phyloP scores from a whole-genome alignment of 306 rosid genomes.

The Malus fusca region DNA sequence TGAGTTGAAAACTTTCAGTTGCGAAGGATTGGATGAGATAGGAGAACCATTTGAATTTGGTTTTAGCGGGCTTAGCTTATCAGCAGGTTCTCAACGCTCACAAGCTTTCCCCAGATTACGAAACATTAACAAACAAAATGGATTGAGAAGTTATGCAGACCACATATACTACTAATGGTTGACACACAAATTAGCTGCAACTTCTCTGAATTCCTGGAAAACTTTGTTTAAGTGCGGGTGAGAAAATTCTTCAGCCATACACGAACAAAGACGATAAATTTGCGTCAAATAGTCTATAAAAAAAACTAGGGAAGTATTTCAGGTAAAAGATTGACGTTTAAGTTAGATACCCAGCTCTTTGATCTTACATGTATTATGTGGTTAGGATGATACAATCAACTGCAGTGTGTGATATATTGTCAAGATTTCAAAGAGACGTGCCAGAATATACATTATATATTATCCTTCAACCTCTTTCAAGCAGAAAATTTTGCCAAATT shows the following conservation, averaged over 20 bases:
- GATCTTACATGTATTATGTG: too few relatives aligned
- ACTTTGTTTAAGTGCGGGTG: too few relatives aligned
- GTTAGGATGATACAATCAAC: too few relatives aligned
- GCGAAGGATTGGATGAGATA: too few relatives aligned
- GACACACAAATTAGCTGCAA: too few relatives aligned
- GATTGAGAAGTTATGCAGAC: background rate
- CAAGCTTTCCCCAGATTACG: constrained; percentile 60
- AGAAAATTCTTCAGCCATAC: background rate
- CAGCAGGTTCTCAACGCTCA: constrained; percentile 60
- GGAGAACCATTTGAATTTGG: too few relatives aligned
- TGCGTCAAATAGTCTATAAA: background rate
- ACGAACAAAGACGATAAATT: background rate
- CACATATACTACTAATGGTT: too few relatives aligned
- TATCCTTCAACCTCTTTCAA: background rate
- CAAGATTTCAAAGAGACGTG: too few relatives aligned
- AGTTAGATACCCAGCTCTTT: too few relatives aligned
- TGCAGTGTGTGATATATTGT: too few relatives aligned
- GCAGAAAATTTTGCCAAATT: background rate
- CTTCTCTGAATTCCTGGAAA: too few relatives aligned
- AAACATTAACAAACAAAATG: background rate
- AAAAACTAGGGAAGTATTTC: background rate
- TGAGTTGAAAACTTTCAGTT: background rate
- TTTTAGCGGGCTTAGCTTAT: background rate
- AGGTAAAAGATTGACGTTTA: background rate
- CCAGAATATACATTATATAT: too few relatives aligned